Evolutionary conservation across 768 basidiomycete genomes (phyloP).

Genomic region (Rhizopogon rudus): DNA sequence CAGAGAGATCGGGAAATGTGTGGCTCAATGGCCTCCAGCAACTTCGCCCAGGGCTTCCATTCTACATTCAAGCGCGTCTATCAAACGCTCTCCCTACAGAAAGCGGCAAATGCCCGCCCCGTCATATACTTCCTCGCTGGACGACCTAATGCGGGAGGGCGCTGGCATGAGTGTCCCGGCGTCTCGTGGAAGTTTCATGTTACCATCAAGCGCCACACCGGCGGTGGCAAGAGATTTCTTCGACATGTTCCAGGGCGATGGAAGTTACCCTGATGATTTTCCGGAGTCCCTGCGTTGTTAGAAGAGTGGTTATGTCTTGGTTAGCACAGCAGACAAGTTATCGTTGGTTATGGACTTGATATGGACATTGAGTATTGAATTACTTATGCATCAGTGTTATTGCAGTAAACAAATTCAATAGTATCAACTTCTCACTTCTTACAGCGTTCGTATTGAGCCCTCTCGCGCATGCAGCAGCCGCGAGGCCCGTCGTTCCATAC

Average conservation of each 20-base stretch:
- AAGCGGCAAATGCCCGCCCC: conserved; percentile 4
- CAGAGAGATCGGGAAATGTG: conserved; percentile 11
- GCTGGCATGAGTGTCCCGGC: conserved; percentile 2
- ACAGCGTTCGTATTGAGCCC: too few species aligned
- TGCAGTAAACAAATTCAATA: background rate
- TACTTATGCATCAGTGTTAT: background rate
- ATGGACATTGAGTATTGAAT: too few species aligned
- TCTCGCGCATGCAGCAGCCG: too few species aligned
- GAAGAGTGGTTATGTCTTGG: background rate
- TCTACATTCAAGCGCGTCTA: background rate
- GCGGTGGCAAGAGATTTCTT: conserved; percentile 26
- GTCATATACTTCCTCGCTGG: background rate
- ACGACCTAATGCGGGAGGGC: conserved; percentile 7
- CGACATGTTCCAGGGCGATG: conserved; percentile 28
- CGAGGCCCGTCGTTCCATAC: conserved; percentile 5
- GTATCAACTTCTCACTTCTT: background rate
- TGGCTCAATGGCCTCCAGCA: background rate
- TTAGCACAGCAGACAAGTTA: background rate
- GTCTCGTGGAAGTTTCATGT: background rate
- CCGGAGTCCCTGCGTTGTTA: conserved; percentile 22
- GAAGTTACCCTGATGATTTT: conserved; percentile 30
- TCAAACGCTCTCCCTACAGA: conserved; percentile 15
- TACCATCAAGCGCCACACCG: conserved; percentile 15
- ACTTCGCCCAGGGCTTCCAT: background rate
- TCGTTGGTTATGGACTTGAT: background rate